These are phyloP conservation scores for Aegilops sharonensis DNA, from an alignment of 176 grass and related monocot genomes.

Conservation along the genomic window DNA sequence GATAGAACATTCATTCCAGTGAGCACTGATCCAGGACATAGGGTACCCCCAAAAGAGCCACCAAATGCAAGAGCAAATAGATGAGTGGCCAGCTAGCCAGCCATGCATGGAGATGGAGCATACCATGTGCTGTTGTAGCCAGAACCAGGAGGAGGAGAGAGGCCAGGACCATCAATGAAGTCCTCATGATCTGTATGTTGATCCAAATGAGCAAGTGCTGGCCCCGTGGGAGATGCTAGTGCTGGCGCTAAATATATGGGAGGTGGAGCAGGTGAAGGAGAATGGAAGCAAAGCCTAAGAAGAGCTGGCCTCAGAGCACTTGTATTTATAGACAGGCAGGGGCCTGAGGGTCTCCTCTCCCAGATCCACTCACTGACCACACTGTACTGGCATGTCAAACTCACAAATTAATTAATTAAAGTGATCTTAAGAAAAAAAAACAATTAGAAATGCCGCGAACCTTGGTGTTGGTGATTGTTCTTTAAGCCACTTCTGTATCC, in stretches of 20 bases:
- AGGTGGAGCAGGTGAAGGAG: conserved; percentile 8
- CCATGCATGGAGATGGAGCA: conserved; percentile 10
- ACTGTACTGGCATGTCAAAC: conserved; percentile 45
- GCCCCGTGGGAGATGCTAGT: background rate
- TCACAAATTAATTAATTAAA: conserved; percentile 26
- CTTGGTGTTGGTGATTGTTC: conserved; percentile 12
- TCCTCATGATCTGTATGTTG: conserved; percentile 53
- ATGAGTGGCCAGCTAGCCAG: background rate
- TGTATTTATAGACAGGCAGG: conserved; percentile 37
- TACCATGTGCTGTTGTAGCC: conserved; percentile 62
- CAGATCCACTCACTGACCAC: background rate
- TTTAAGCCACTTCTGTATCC: conserved; percentile 22
- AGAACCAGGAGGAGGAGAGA: conserved; percentile 49
- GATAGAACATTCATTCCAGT: background rate
- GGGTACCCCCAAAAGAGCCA: background rate
- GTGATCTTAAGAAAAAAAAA: background rate
- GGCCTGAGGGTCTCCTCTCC: background rate
- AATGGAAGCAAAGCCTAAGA: conserved; percentile 25
- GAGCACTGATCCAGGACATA: background rate
- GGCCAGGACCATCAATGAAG: conserved; percentile 33
- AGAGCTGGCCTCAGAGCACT: conserved; percentile 21
- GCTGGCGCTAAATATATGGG: conserved; percentile 21
- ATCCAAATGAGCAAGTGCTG: conserved; percentile 1
- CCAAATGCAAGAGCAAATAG: background rate
- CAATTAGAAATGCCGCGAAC: background rate